These are phyloP conservation scores for Saxispiralis lemnorum DNA, from an alignment of 495 filamentous ascomycete genomes.

Conservation along the genomic window DNA sequence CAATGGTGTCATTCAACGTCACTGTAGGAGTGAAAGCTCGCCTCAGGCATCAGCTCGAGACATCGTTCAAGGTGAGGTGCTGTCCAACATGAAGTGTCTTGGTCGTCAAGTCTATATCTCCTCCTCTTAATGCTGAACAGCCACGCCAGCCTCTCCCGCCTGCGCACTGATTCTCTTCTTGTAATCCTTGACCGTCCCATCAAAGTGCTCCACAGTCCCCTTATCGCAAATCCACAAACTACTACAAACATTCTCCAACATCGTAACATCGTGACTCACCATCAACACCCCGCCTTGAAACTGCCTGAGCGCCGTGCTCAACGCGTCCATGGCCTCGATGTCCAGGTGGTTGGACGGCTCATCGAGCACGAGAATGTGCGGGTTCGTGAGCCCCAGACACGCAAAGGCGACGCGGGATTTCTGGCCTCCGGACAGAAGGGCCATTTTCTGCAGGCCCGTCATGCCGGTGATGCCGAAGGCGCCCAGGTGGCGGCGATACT, in stretches of 20 bases:
- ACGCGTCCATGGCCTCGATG: conserved; percentile 98
- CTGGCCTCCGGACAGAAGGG: conserved; percentile 82
- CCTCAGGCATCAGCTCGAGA: no score
- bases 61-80: no score
- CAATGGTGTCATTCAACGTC: no score
- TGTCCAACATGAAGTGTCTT: no score
- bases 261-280: conserved; percentile 98
- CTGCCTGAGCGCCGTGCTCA: conserved; percentile 60
- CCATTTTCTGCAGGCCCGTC: conserved; percentile 94
- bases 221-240: conserved; percentile 93
- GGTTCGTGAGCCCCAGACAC: conserved; percentile 77
- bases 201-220: conserved; percentile 91
- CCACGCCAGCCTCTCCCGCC: conserved; percentile 74
- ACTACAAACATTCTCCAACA: conserved; percentile 88
- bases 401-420: conserved; percentile 97
- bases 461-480: conserved; percentile 97
- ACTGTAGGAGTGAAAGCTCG: no score
- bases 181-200: conserved; percentile 87
- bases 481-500: conserved; percentile 87
- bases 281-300: conserved; percentile 94
- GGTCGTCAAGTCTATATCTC: no score
- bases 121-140: conserved; percentile 12
- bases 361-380: conserved; percentile 94
- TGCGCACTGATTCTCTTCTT: conserved; percentile 91
- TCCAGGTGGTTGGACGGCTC: conserved; percentile 97